phyloP scores from a whole-genome alignment of 2,329 filamentous ascomycete genomes.

The Didymellaceae sp. region DNA sequence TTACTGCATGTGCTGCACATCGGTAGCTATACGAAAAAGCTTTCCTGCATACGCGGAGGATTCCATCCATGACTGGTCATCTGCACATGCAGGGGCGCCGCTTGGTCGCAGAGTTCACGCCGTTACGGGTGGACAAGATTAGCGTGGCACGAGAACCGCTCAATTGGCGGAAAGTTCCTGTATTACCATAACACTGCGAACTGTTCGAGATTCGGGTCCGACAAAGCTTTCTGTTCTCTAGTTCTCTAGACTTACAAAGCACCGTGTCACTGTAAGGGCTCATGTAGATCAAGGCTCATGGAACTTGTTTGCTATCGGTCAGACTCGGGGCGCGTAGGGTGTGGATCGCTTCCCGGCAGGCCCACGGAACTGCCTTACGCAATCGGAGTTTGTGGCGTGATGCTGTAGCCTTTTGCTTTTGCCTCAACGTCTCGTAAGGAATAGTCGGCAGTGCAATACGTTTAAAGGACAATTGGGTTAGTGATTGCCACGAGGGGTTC shows the following conservation, averaged over 20 bases:
- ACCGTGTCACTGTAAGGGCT: too few species aligned
- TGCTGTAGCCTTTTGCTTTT: constrained; percentile 5
- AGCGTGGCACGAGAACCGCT: constrained; percentile 1
- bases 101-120: background rate
- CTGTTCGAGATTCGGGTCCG: background rate
- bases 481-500: constrained; percentile 5
- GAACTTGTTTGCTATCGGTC: too few species aligned
- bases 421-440: constrained; percentile 3
- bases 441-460: background rate
- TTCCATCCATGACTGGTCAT: background rate
- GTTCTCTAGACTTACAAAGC: too few species aligned
- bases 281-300: too few species aligned
- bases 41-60: background rate
- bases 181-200: background rate
- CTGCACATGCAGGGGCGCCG: background rate
- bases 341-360: background rate
- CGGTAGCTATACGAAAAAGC: background rate
- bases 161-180: background rate
- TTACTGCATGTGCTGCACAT: too few species aligned
- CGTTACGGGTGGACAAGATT: background rate
- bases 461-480: background rate
- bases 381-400: background rate
- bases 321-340: background rate
- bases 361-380: background rate
- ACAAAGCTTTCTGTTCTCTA: background rate